These are phyloP conservation scores for Cicer arietinum DNA, from an alignment of 306 rosid species.

Conservation along the genomic window DNA sequence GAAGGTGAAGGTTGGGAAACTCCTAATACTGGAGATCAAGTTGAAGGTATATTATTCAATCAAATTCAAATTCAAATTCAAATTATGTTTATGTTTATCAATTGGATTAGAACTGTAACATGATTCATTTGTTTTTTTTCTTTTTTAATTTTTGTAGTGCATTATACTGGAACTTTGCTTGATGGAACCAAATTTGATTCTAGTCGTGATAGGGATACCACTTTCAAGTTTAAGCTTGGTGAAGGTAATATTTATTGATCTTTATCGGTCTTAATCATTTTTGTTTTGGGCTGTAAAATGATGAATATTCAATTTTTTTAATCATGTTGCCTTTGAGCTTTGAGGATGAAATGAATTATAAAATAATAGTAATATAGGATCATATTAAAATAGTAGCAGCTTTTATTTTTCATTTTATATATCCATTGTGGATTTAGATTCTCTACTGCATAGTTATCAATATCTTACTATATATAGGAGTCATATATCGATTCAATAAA, in stretches of 20 bases:
- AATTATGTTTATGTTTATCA: neutral
- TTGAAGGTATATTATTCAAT: conserved; percentile 59
- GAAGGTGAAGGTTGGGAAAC: conserved; percentile 84
- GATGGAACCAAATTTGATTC: conserved; percentile 88
- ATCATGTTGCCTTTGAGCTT: neutral
- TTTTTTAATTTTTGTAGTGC: conserved; percentile 55
- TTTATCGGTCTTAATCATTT: neutral
- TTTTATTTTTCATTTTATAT: neutral
- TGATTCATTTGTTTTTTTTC: neutral
- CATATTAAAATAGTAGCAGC: neutral
- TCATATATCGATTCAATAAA: too few relatives aligned
- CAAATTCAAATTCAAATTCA: neutral
- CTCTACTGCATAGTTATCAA: too few relatives aligned
- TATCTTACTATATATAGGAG: too few relatives aligned
- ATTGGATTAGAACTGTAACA: neutral
- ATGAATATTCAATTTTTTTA: neutral
- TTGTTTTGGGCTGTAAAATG: neutral
- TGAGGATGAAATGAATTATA: neutral
- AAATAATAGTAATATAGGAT: neutral
- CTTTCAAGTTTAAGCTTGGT: conserved; percentile 83
- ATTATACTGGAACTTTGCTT: conserved; percentile 77
- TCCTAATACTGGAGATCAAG: conserved; percentile 73
- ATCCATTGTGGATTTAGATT: too few relatives aligned
- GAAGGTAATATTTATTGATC: conserved; percentile 52
- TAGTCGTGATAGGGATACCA: conserved; percentile 74